Base-by-base conservation (phyloP, 1,284 basidiomycete genomes). In the Fomitopsis schrenkii region DNA sequence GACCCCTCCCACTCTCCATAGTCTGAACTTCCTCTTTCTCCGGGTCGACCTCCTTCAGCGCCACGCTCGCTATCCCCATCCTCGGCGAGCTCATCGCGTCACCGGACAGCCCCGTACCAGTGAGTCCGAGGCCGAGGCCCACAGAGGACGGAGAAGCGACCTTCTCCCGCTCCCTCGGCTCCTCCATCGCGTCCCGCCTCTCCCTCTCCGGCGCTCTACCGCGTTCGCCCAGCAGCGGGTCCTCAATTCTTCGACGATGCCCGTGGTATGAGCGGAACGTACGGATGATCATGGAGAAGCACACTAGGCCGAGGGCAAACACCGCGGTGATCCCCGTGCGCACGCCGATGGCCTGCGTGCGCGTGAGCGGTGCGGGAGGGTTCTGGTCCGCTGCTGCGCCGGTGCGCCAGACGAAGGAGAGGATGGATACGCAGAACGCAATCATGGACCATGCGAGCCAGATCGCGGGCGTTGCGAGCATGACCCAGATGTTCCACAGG, bases 371-470 rank as follows among this genome's bases (percentile, higher is more conserved):
- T 28, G 64, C 56, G 14, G 71, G 75, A 30, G 75, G 60, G 5
- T 64, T 62, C 35, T 82, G 78, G 64, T 89, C 83, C 3, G 68
- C 57, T 1, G 74, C 72, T 0, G 84, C 79, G 15, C 86, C 89
- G 0, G 84, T 84, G 48, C 87, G 83, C 90, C 90, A 92, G 45
- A 90, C 83, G 66, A 83, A 92, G 4, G 84, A 80, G 19, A 91
- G 76, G 64, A 92, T 88, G n/a, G 87, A 77, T 4, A 80, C 72
- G 64, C 88, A 74, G 73, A 92, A 92, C 55, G 85, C 77, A 17
- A 90, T 76, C 81, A 92, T 87, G 0, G 88, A 85, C 88, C 90
- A 93, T 17, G 88, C 81, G 63, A 93, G 82, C 85, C 88, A 93
- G 15, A 91, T 76, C 0, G 81, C 85, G 0, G 90, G 90, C 75